These are phyloP conservation scores for Eimeria sp. DNA, from an alignment of 169 alveolate species.

Conservation along the genomic window DNA sequence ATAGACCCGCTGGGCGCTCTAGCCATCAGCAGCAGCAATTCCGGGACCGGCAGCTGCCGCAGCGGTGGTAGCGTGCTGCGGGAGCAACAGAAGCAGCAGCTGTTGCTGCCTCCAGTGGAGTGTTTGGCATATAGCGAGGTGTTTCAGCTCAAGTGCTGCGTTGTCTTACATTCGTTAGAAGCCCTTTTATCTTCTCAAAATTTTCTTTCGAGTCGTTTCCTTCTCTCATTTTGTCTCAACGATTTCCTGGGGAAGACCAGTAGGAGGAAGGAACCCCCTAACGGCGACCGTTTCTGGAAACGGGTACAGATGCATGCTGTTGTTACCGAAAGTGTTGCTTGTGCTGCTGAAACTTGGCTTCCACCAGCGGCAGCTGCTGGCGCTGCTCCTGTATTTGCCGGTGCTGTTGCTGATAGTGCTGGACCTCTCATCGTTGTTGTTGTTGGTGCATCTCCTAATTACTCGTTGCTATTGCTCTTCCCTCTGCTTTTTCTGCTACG, in stretches of 20 bases:
- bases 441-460: background rate
- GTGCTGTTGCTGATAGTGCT: conserved; percentile 4
- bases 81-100: conserved; percentile 41
- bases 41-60: conserved; percentile 18
- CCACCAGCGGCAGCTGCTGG: background rate
- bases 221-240: conserved; percentile 8
- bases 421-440: background rate
- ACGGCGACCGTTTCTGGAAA: conserved; percentile 75
- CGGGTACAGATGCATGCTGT: background rate
- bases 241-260: conserved; percentile 35
- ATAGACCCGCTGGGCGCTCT: conserved; percentile 2
- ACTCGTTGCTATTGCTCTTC: background rate
- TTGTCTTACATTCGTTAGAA: conserved; percentile 68
- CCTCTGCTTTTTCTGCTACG: background rate
- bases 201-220: background rate
- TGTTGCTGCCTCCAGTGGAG: conserved; percentile 42
- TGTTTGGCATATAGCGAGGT: conserved; percentile 51
- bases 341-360: background rate
- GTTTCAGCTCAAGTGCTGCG: conserved; percentile 60
- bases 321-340: background rate
- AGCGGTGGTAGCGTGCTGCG: background rate
- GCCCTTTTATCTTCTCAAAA: conserved; percentile 59
- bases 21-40: background rate
- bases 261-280: conserved; percentile 44
- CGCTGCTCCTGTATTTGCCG: background rate